Evolutionary conservation across 1,284 basidiomycete species (phyloP).

Genomic region (Ustilago crameri): DNA sequence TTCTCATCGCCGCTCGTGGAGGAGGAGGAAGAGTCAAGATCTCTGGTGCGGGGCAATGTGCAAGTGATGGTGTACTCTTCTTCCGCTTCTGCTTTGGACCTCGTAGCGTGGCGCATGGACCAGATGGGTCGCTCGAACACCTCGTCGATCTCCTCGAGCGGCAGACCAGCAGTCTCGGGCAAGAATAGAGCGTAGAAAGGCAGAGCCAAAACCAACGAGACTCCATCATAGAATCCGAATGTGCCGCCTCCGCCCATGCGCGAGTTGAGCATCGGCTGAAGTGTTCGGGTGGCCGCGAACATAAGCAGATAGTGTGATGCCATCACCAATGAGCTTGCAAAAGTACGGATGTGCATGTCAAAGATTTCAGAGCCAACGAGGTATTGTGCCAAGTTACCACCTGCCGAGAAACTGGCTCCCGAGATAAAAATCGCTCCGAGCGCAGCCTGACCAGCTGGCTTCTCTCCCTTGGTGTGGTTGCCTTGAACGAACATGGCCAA

Average conservation of each 20-base stretch:
- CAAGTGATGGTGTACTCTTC: no score
- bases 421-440: slow-evolving; percentile 30
- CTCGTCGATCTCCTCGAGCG: slow-evolving; percentile 32
- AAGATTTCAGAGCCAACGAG: slow-evolving; percentile 38
- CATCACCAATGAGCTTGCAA: slow-evolving; percentile 29
- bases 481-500: slow-evolving; percentile 31
- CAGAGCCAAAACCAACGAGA: slow-evolving; percentile 20
- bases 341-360: slow-evolving; percentile 21
- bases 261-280: slow-evolving; percentile 43
- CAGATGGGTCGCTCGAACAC: slow-evolving; percentile 26
- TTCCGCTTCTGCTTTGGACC: neutral
- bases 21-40: no score
- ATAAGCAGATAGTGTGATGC: slow-evolving; percentile 29
- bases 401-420: slow-evolving; percentile 27
- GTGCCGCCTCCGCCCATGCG: slow-evolving; percentile 23
- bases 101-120: slow-evolving; percentile 15
- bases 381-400: slow-evolving; percentile 40
- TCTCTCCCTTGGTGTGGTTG: slow-evolving; percentile 18
- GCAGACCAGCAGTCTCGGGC: slow-evolving; percentile 33
- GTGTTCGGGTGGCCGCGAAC: slow-evolving; percentile 18
- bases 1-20: no score
- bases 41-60: no score
- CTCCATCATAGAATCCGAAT: slow-evolving; percentile 26
- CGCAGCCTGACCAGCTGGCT: slow-evolving; percentile 21
- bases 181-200: slow-evolving; percentile 38